phyloP scores from a whole-genome alignment of 331 rosid genomes.

The Malus hybrid region DNA sequence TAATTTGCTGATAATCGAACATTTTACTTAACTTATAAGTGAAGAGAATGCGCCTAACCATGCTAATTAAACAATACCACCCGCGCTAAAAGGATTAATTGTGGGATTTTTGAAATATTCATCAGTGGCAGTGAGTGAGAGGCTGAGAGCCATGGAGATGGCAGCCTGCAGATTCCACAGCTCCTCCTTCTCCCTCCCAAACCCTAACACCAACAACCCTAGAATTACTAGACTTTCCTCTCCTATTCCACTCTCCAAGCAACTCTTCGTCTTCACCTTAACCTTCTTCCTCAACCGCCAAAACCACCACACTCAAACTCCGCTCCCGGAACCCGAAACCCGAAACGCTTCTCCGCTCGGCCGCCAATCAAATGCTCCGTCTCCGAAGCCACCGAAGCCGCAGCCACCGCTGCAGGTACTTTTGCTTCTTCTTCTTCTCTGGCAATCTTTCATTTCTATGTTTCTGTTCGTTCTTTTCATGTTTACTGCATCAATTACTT shows the following conservation, averaged over 20 bases:
- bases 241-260: slow-evolving; percentile 17
- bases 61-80: too few species aligned
- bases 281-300: slow-evolving; percentile 23
- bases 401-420: slow-evolving; percentile 45
- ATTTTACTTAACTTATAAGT: too few species aligned
- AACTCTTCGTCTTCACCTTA: slow-evolving; percentile 27
- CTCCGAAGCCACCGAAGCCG: slow-evolving; percentile 62
- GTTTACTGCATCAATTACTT: too few species aligned
- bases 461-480: background rate
- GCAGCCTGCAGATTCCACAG: slow-evolving; percentile 30
- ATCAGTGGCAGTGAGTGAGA: background rate
- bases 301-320: slow-evolving; percentile 22
- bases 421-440: background rate
- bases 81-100: too few species aligned
- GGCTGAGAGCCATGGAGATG: slow-evolving; percentile 48
- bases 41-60: too few species aligned
- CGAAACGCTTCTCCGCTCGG: background rate
- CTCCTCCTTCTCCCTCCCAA: slow-evolving; percentile 18
- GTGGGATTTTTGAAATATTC: too few species aligned
- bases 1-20: too few species aligned
- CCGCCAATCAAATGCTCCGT: slow-evolving; percentile 60
- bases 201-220: slow-evolving; percentile 10
- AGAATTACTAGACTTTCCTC: slow-evolving; percentile 19
- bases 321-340: slow-evolving; percentile 14
- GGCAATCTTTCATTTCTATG: background rate